Conservation (phyloP, 495 filamentous ascomycete genomes). For the Glutinoglossum americanum region DNA sequence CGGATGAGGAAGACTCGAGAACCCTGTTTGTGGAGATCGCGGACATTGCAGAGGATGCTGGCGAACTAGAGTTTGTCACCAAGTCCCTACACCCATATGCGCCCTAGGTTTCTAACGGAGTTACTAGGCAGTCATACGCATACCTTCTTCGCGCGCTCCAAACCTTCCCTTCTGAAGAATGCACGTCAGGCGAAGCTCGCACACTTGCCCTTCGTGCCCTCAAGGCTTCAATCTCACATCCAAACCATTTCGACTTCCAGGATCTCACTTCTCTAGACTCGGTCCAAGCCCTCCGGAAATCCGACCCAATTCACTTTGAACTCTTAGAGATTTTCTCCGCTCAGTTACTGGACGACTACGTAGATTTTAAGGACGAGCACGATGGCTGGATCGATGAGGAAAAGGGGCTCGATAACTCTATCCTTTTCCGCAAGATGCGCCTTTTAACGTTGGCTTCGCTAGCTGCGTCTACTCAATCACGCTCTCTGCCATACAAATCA, state of each 20-base stretch:
- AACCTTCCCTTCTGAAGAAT: constrained; percentile 57
- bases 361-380: constrained; percentile 84
- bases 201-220: constrained; percentile 67
- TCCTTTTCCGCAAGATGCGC: constrained; percentile 72
- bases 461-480: constrained; percentile 57
- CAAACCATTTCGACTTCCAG: constrained; percentile 77
- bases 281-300: constrained; percentile 65
- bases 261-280: constrained; percentile 71
- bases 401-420: constrained; percentile 38
- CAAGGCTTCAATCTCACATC: constrained; percentile 55
- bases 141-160: constrained; percentile 68
- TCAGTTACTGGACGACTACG: constrained; percentile 81
- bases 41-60: constrained; percentile 52
- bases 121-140: constrained; percentile 50
- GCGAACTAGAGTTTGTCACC: constrained; percentile 44
- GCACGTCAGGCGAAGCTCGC: constrained; percentile 47
- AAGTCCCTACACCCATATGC: not conserved
- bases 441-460: constrained; percentile 80
- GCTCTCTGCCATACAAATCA: constrained; percentile 63
- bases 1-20: constrained; percentile 58
- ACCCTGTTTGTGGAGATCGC: constrained; percentile 60
- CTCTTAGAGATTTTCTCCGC: constrained; percentile 88
- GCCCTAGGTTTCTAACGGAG: not conserved
- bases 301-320: constrained; percentile 64
- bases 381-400: constrained; percentile 76